These are phyloP conservation scores for Clarireedia monteithiana DNA, from an alignment of 2,329 filamentous ascomycete genomes.

Conservation along the genomic window DNA sequence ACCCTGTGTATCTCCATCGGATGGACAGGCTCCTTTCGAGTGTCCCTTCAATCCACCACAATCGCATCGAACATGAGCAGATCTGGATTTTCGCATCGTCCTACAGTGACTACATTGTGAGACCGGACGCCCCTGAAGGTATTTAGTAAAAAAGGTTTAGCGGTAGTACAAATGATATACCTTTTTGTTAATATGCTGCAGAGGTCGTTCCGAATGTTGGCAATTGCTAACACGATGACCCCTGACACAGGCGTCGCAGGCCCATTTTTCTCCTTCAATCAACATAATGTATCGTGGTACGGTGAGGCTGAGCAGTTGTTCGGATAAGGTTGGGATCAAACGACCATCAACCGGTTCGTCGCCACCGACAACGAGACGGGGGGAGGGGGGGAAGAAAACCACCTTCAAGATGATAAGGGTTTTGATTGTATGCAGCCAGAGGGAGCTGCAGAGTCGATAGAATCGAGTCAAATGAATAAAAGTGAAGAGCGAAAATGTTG, in stretches of 20 bases:
- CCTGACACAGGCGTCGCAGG: slow-evolving; percentile 86
- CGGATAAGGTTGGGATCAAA: slow-evolving; percentile 10
- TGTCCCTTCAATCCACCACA: slow-evolving; percentile 86
- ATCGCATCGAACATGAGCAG: slow-evolving; percentile 92
- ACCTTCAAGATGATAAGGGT: slow-evolving; percentile 21
- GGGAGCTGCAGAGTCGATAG: slow-evolving; percentile 29
- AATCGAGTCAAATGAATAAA: slow-evolving; percentile 25
- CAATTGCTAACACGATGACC: slow-evolving; percentile 99
- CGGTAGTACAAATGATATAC: slow-evolving; percentile 13
- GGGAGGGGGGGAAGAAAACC: slow-evolving; percentile 15
- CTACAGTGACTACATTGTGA: slow-evolving; percentile 98
- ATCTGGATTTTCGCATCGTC: slow-evolving; percentile 88
- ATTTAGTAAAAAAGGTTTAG: not conserved
- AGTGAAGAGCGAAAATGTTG: slow-evolving; percentile 6
- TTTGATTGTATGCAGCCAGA: slow-evolving; percentile 24
- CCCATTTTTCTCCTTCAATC: slow-evolving; percentile 94
- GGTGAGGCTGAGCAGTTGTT: not conserved
- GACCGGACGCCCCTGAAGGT: slow-evolving; percentile 66
- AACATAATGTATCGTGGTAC: slow-evolving; percentile 46
- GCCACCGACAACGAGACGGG: slow-evolving; percentile 1
- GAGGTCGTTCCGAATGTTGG: slow-evolving; percentile 84
- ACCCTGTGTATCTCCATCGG: slow-evolving; percentile 38
- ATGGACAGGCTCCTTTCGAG: slow-evolving; percentile 45
- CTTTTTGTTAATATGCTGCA: slow-evolving; percentile 95
- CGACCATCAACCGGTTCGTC: slow-evolving; percentile 18